A percentile compares a stretch with the other conserved stretches of the same genome.
phyloP scores from a whole-genome alignment of 768 basidiomycete species.

The Clitopilus hobsonii region DNA sequence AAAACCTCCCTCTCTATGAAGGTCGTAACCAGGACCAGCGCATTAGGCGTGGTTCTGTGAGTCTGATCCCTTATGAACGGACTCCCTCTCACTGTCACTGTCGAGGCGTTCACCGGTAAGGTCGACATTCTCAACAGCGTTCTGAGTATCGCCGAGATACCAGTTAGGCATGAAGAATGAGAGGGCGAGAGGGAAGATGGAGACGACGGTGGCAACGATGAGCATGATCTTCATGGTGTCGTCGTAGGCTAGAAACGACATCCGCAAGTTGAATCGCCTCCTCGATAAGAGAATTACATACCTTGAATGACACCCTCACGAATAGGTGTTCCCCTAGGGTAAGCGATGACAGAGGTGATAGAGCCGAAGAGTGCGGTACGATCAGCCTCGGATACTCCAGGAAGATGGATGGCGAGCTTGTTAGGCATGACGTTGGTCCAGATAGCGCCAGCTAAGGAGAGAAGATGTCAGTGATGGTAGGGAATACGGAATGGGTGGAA shows the following conservation, averaged over 20 bases:
- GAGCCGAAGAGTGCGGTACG: constrained; percentile 49
- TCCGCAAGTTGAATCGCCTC: too few relatives aligned
- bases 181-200: constrained; percentile 54
- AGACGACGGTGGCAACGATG: constrained; percentile 45
- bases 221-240: constrained; percentile 57
- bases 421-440: constrained; percentile 66
- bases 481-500: neutral
- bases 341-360: constrained; percentile 44
- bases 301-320: constrained; percentile 61
- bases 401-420: constrained; percentile 46
- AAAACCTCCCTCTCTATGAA: too few relatives aligned
- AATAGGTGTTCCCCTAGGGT: constrained; percentile 49
- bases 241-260: constrained; percentile 34
- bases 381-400: constrained; percentile 37
- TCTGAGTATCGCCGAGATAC: constrained; percentile 67
- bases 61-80: neutral
- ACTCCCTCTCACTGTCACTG: neutral
- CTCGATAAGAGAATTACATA: constrained; percentile 18
- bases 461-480: neutral
- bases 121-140: constrained; percentile 53
- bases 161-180: constrained; percentile 61
- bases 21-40: too few relatives aligned
- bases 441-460: constrained; percentile 48
- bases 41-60: neutral
- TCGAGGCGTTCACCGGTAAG: constrained; percentile 21